Base-by-base conservation (phyloP, 2,329 filamentous ascomycete species). In the Leptographium wingfieldii region DNA sequence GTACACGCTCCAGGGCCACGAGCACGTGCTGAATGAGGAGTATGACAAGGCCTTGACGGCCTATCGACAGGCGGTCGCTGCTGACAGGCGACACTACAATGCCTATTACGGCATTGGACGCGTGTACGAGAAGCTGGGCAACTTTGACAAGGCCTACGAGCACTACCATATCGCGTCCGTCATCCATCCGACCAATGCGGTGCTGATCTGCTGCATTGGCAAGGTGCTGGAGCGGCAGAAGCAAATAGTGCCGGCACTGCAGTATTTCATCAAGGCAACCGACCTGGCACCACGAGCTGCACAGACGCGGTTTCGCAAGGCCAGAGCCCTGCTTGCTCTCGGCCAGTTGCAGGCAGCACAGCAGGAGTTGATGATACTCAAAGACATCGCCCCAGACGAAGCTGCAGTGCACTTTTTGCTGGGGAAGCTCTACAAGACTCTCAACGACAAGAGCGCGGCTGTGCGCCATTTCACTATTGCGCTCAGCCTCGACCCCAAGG, bases 391-490 rank as follows among this genome's bases (percentile, higher is more conserved):
- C 5, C 92, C 94, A 0, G 92, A 99, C 68, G 92, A 97, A 72
- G 90, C 92, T 5, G 95, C 92, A 68, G 92, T 99, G 46, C 94
- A 96, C 74, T 99, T 96, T 76, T 77, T 96, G 63, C 83, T 99
- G 48, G 95, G 92, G 25, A 89, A 90, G 69, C 80, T 91, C 63
- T 90, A 91, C 74, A 87, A 87, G 72, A 80, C 77, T 59, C 77
- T 89, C 67, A 84, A 84, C 66, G 83, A 90, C 67, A 88, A 85
- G 71, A 84, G 85, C 63, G 80, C 85, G 67, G 92, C 94, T n/a
- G 88, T 99, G 62, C 86, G 87, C 62, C 90, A 96, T 72, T 95
- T 95, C 70, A 99, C 94, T 7, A 92, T 92, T 71, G 94, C 94
- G 22, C 77, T 97, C 69, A 96, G 96, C 72, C 76, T 99, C 68